Evolutionary conservation across 345 rosid species (phyloP).

Genomic region (Syzygium oleosum): DNA sequence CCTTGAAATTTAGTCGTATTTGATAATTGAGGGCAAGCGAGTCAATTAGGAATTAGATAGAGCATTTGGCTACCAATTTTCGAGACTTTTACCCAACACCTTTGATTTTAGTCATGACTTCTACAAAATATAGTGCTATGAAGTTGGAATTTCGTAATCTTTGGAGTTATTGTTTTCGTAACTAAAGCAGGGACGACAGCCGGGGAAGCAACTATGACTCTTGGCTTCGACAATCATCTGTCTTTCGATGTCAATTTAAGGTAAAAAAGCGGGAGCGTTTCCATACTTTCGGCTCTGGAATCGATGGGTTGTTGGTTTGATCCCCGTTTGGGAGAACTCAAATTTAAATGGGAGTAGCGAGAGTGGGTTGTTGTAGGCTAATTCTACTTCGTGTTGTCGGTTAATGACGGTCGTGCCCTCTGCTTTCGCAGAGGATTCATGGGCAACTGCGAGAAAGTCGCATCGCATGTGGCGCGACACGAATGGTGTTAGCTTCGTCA

Average conservation of each 20-base stretch:
- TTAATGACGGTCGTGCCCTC: background rate
- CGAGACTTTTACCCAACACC: background rate
- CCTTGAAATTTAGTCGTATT: background rate
- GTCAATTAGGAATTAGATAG: background rate
- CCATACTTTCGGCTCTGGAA: background rate
- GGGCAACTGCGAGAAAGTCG: background rate
- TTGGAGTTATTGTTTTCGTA: background rate
- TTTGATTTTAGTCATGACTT: background rate
- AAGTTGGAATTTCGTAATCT: background rate
- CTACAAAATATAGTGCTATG: background rate
- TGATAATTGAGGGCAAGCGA: background rate
- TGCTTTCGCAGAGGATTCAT: background rate
- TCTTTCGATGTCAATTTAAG: background rate
- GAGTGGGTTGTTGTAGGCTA: background rate
- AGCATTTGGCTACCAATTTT: background rate
- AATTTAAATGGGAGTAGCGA: background rate
- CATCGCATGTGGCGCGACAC: background rate
- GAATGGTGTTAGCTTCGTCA: background rate
- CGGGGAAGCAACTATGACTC: background rate
- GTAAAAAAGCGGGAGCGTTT: background rate
- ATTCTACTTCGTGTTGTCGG: background rate
- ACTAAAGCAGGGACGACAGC: background rate
- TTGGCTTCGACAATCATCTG: background rate
- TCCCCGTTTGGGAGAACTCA: background rate
- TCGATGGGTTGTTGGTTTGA: background rate